A percentile compares a stretch with the other conserved stretches of the same genome.
phyloP scores from a whole-genome alignment of 305 asterid genomes.

The Solanum hybrid region DNA sequence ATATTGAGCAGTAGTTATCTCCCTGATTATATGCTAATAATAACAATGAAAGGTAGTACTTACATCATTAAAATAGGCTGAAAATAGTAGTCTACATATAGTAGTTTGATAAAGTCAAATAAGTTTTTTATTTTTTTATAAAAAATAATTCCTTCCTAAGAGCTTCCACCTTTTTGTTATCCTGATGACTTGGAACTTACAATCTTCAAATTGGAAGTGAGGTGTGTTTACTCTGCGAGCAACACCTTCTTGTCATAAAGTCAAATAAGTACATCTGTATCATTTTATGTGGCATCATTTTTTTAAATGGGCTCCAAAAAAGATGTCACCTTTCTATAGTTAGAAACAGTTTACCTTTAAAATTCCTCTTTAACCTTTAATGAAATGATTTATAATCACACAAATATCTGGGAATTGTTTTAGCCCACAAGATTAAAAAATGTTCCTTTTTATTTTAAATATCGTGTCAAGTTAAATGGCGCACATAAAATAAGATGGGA shows the following conservation, averaged over 20 bases:
- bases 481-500: no score
- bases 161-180: no score
- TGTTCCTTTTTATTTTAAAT: no score
- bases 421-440: neutral
- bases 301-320: no score
- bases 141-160: no score
- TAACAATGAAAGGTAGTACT: neutral
- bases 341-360: neutral
- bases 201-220: neutral
- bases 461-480: neutral
- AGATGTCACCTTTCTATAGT: neutral
- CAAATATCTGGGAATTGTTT: neutral
- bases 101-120: neutral
- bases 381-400: no score
- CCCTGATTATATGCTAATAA: neutral
- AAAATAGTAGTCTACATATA: neutral
- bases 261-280: neutral
- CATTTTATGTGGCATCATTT: neutral
- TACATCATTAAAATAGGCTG: neutral
- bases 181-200: no score
- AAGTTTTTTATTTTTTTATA: neutral
- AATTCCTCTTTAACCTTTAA: neutral
- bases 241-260: neutral
- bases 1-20: neutral
- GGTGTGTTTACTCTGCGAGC: neutral